A percentile compares a stretch with the other conserved stretches of the same genome.
Evolutionary conservation across 768 basidiomycete genomes (phyloP).

Genomic region (Leucosporidium scottii): DNA sequence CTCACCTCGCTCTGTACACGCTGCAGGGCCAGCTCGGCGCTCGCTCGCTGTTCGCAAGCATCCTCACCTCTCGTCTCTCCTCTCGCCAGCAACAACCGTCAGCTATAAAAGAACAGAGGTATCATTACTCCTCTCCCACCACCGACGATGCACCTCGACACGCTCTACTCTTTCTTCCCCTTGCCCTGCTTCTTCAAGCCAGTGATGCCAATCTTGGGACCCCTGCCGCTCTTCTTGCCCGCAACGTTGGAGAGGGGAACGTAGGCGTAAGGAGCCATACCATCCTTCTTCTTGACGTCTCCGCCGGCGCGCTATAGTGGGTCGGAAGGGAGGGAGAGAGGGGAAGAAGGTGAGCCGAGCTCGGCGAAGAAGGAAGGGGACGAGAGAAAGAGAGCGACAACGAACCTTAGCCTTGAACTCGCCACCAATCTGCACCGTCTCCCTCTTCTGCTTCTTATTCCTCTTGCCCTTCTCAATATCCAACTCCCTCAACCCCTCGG

Average conservation of each 20-base stretch:
- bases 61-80: no score
- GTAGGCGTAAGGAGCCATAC: conserved; percentile 82
- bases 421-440: conserved; percentile 55
- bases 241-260: conserved; percentile 64
- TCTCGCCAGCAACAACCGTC: no score
- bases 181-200: conserved; percentile 20
- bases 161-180: neutral
- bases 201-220: conserved; percentile 26
- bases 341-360: conserved; percentile 21
- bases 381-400: conserved; percentile 20
- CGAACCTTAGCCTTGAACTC: conserved; percentile 95
- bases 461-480: conserved; percentile 52
- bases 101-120: no score
- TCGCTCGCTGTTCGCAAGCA: no score
- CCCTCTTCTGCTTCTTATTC: conserved; percentile 50
- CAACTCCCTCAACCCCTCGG: conserved; percentile 62
- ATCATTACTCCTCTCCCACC: no score
- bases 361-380: neutral
- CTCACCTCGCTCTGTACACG: no score
- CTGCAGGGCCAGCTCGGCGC: no score
- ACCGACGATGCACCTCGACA: neutral
- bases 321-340: conserved; percentile 19
- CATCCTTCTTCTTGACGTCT: conserved; percentile 71
- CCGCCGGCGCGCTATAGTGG: conserved; percentile 91
- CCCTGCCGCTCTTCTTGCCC: conserved; percentile 41